Evolutionary conservation across 768 basidiomycete genomes (phyloP).

Genomic region (Agaricus bisporus): DNA sequence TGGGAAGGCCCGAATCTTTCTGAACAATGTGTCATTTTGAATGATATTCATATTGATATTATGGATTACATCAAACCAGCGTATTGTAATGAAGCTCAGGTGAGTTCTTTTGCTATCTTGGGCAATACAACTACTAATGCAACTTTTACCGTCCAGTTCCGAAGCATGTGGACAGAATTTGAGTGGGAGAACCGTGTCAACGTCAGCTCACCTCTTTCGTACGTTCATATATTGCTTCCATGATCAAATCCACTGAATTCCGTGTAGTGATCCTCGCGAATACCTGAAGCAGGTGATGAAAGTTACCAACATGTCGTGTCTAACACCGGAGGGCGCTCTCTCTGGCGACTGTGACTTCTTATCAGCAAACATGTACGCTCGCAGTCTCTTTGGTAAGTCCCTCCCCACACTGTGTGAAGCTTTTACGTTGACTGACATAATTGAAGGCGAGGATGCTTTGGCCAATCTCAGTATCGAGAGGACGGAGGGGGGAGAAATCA

Average conservation of each 20-base stretch:
- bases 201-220: slow-evolving; percentile 79
- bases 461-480: slow-evolving; percentile 93
- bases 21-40: slow-evolving; percentile 90
- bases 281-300: slow-evolving; percentile 96
- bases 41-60: slow-evolving; percentile 97
- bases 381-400: slow-evolving; percentile 80
- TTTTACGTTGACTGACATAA: not conserved
- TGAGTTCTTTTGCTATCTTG: slow-evolving; percentile 22
- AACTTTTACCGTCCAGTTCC: slow-evolving; percentile 50
- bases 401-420: not conserved
- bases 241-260: not conserved
- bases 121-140: not conserved
- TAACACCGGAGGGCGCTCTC: slow-evolving; percentile 92
- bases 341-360: slow-evolving; percentile 97
- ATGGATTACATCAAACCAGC: slow-evolving; percentile 98
- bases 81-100: slow-evolving; percentile 92
- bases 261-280: slow-evolving; percentile 67
- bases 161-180: slow-evolving; percentile 99
- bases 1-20: slow-evolving; percentile 89
- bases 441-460: slow-evolving; percentile 88
- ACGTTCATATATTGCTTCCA: slow-evolving; percentile 26
- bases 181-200: slow-evolving; percentile 99
- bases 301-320: slow-evolving; percentile 94
- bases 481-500: slow-evolving; percentile 73
- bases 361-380: slow-evolving; percentile 94